Evolutionary conservation across 352 stramenopile species (phyloP).

Genomic region (Pythium grandisporangium): DNA sequence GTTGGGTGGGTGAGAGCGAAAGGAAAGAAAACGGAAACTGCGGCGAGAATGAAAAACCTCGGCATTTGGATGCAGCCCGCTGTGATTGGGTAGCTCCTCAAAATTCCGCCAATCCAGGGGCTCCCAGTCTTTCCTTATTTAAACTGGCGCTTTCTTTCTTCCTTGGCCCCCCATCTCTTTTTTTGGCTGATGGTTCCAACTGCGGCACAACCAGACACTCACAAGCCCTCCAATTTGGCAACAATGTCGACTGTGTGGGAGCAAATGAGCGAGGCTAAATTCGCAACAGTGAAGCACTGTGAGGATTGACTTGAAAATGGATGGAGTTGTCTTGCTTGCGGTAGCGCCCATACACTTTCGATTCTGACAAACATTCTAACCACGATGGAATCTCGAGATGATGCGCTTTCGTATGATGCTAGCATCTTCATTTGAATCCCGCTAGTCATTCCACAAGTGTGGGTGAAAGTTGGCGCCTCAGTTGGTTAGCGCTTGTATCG

Average conservation of each 20-base stretch:
- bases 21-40: constrained; percentile 4
- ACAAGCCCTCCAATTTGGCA: constrained; percentile 22
- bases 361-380: too few relatives aligned
- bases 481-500: constrained; percentile 14
- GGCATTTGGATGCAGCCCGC: background rate
- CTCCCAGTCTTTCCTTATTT: constrained; percentile 14
- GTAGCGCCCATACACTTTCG: too few relatives aligned
- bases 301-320: too few relatives aligned
- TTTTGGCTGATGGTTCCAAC: constrained; percentile 23
- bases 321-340: too few relatives aligned
- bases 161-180: constrained; percentile 20
- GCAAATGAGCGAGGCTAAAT: constrained; percentile 21
- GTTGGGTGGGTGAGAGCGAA: background rate
- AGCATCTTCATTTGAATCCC: too few relatives aligned
- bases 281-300: too few relatives aligned
- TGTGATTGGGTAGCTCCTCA: constrained; percentile 16
- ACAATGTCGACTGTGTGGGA: too few relatives aligned
- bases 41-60: constrained; percentile 22
- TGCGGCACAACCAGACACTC: constrained; percentile 14
- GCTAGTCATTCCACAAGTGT: background rate
- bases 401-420: constrained; percentile 7
- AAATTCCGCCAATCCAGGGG: constrained; percentile 23
- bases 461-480: constrained; percentile 5
- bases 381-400: too few relatives aligned
- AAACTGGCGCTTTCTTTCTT: constrained; percentile 34